phyloP scores from a whole-genome alignment of 2,329 filamentous ascomycete genomes.

The Pseudogymnoascus sp. region DNA sequence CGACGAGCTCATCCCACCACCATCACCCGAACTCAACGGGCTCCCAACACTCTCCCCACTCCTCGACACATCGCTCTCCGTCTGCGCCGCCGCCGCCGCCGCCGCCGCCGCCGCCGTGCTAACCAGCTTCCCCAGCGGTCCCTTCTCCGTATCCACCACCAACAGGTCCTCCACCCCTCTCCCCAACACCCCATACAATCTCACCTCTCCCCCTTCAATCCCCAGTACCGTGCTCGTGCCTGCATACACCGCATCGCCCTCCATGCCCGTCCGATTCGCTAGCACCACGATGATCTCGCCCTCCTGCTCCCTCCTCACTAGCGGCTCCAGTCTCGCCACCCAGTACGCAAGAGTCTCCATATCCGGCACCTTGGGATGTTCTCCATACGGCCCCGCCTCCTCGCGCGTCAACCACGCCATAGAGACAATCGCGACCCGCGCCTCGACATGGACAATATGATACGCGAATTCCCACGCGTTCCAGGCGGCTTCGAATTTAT shows the following conservation, averaged over 20 bases:
- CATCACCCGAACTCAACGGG: not conserved
- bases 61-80: not conserved
- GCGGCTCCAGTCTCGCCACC: slow-evolving; percentile 57
- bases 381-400: slow-evolving; percentile 35
- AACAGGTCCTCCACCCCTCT: slow-evolving; percentile 57
- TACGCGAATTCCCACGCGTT: slow-evolving; percentile 33
- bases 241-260: slow-evolving; percentile 56
- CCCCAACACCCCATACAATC: slow-evolving; percentile 57
- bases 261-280: slow-evolving; percentile 57
- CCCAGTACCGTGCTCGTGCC: slow-evolving; percentile 63
- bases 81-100: not conserved
- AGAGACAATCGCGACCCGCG: slow-evolving; percentile 54
- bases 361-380: slow-evolving; percentile 48
- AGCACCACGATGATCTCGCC: slow-evolving; percentile 58
- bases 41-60: not conserved
- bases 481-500: slow-evolving; percentile 38
- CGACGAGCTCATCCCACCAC: not conserved
- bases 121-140: not conserved
- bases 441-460: slow-evolving; percentile 43
- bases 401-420: slow-evolving; percentile 58
- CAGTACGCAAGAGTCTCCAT: slow-evolving; percentile 64
- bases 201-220: slow-evolving; percentile 53
- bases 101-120: not conserved
- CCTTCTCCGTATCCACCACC: slow-evolving; percentile 46
- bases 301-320: slow-evolving; percentile 39